A percentile compares a stretch with the other conserved stretches of the same genome.
Conservation (phyloP, 192 early-diverging fungal species). For the Diversispora eburnea region DNA sequence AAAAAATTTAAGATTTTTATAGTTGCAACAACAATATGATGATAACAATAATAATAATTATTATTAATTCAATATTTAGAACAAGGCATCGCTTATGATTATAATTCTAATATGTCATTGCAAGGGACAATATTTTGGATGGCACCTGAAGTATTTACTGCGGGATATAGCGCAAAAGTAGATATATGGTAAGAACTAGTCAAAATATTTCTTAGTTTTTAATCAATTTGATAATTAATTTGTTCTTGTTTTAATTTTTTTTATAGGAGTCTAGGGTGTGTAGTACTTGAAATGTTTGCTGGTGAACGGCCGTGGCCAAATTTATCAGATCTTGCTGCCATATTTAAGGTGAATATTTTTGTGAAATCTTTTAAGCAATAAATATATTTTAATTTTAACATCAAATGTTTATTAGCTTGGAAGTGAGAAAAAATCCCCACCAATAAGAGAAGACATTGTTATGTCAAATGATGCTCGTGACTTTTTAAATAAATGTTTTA, state of each 20-base stretch:
- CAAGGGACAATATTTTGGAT: slow-evolving; percentile 89
- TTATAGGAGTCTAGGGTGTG: slow-evolving; percentile 66
- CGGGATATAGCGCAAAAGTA: slow-evolving; percentile 84
- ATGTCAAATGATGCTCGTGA: slow-evolving; percentile 64
- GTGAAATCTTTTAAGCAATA: slow-evolving; percentile 25
- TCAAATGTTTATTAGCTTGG: slow-evolving; percentile 75
- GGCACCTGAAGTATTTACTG: slow-evolving; percentile 90
- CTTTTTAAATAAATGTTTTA: slow-evolving; percentile 77
- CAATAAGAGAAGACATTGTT: slow-evolving; percentile 59
- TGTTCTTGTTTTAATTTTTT: background rate
- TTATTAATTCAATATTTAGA: slow-evolving; percentile 11
- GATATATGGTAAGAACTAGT: slow-evolving; percentile 75
- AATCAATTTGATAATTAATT: background rate
- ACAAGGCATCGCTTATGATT: slow-evolving; percentile 33
- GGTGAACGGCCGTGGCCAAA: slow-evolving; percentile 74
- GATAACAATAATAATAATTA: slow-evolving; percentile 23
- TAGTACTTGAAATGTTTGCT: slow-evolving; percentile 94
- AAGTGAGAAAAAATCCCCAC: slow-evolving; percentile 69
- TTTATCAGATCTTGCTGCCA: slow-evolving; percentile 48
- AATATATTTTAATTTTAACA: slow-evolving; percentile 32
- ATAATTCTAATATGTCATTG: slow-evolving; percentile 48
- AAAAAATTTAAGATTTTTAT: too few relatives aligned
- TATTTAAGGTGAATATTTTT: slow-evolving; percentile 49
- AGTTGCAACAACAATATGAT: too few relatives aligned
- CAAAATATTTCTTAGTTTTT: background rate